Conservation (phyloP, 2,329 filamentous ascomycete genomes). For the Colletotrichum theobromicola region DNA sequence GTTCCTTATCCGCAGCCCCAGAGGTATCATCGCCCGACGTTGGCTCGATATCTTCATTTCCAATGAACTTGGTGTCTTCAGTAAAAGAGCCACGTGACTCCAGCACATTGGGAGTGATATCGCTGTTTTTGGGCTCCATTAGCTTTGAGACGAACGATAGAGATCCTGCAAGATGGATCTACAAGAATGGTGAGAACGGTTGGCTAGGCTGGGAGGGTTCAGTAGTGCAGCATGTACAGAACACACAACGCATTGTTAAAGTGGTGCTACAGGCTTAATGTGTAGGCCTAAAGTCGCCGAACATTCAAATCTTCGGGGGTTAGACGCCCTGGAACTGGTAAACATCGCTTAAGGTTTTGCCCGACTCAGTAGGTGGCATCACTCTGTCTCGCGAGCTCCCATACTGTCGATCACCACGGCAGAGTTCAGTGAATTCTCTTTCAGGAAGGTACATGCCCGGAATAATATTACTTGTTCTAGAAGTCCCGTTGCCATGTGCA, state of each 20-base stretch:
- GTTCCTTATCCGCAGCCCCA: neutral
- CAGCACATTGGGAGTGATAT: neutral
- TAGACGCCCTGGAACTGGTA: neutral
- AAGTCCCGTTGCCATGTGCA: neutral
- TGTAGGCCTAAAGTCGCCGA: neutral
- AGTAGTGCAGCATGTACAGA: no score
- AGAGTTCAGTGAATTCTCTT: neutral
- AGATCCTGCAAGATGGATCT: neutral
- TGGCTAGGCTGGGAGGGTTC: neutral
- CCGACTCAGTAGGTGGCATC: neutral
- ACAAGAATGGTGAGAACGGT: neutral
- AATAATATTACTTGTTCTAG: neutral
- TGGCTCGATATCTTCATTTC: neutral
- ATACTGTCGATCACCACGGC: neutral
- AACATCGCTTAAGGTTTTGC: neutral
- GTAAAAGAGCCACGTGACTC: neutral
- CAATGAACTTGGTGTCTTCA: neutral
- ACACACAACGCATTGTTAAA: neutral
- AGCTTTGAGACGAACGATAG: neutral
- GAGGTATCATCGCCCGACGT: neutral
- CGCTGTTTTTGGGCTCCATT: neutral
- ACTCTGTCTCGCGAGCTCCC: neutral
- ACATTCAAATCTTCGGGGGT: neutral
- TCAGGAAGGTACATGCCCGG: neutral
- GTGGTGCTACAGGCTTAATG: neutral